Evolutionary conservation across 1,284 basidiomycete species (phyloP), one percentile per base, ranked within the genome.

Genomic region (Ganoderma lucidum): DNA sequence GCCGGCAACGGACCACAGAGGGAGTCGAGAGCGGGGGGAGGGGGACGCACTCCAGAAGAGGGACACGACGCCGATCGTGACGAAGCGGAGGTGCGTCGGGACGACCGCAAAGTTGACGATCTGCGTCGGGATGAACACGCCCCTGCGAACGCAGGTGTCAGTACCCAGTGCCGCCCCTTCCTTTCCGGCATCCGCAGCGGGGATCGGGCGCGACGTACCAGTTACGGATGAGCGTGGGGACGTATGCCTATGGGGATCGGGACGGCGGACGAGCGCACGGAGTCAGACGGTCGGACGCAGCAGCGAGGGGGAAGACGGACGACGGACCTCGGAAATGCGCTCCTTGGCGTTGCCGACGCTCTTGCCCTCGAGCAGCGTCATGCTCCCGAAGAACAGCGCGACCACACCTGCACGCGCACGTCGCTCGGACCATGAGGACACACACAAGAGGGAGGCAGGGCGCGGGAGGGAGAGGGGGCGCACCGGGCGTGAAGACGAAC

Each of bases 21-120:
- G n/a, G n/a, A n/a, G n/a, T n/a, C 44, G 32, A 8, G 44, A 44
- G 55, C 12, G 56, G 4, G 14, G 2, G 23, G 55, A 14, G 56
- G 2, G 12, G 2, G n/a, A 87, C 90, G 64, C 76, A 94, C 92
- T 96, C 95, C 94, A 96, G 82, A 95, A 93, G 65, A 96, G 84
- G 69, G 91, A 92, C 65, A 96, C 93, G 17, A 92, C 86, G 76
- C 94, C 89, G 37, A 95, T 87, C 28, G 92, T 84, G 9, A 92
- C 84, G 70, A 96, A 90, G n/a, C 94, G 89, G 66, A 95, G 83
- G 75, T 96, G 94, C 4, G 86, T 87, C 0, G 95, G 95, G 0
- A 96, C 87, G 63, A 96, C 32, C 15, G 89, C 83, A 76, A 96
- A 96, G 82, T 96, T 96, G 83, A 95, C 82, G 66, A 93, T 79